phyloP scores from a whole-genome alignment of 192 early-diverging fungal species.

The Coemansia sp. region DNA sequence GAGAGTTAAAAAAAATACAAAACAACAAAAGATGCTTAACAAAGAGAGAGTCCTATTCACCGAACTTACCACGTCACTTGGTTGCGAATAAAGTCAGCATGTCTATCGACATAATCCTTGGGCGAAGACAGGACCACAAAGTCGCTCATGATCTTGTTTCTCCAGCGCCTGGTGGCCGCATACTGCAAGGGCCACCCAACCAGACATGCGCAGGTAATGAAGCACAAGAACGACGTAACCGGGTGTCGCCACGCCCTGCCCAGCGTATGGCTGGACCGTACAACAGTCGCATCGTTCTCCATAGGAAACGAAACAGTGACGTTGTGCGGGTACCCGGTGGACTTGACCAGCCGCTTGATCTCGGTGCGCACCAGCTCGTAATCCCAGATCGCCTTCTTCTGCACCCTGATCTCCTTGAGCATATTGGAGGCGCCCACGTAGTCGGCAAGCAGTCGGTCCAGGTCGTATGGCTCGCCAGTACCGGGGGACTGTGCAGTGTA shows the following conservation, averaged over 20 bases:
- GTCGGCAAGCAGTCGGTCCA: constrained; percentile 24
- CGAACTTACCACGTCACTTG: constrained; percentile 32
- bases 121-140: constrained; percentile 49
- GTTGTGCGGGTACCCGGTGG: constrained; percentile 44
- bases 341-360: constrained; percentile 18
- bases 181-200: constrained; percentile 49
- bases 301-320: constrained; percentile 42
- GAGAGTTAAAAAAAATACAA: neutral
- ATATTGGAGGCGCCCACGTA: constrained; percentile 38
- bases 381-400: constrained; percentile 55
- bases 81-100: constrained; percentile 39
- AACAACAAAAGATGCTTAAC: neutral
- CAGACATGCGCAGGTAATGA: constrained; percentile 40
- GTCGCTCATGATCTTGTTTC: constrained; percentile 46
- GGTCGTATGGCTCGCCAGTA: constrained; percentile 36
- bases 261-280: constrained; percentile 25
- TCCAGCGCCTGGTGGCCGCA: constrained; percentile 28
- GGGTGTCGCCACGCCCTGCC: constrained; percentile 41
- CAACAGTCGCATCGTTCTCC: constrained; percentile 33
- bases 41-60: neutral
- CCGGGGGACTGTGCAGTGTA: constrained; percentile 24
- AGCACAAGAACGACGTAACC: constrained; percentile 38
- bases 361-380: constrained; percentile 38
- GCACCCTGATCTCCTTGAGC: constrained; percentile 42
- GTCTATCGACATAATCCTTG: constrained; percentile 35